Conservation (phyloP, 129 eudicot genomes). For the Saposhnikovia divaricata region DNA sequence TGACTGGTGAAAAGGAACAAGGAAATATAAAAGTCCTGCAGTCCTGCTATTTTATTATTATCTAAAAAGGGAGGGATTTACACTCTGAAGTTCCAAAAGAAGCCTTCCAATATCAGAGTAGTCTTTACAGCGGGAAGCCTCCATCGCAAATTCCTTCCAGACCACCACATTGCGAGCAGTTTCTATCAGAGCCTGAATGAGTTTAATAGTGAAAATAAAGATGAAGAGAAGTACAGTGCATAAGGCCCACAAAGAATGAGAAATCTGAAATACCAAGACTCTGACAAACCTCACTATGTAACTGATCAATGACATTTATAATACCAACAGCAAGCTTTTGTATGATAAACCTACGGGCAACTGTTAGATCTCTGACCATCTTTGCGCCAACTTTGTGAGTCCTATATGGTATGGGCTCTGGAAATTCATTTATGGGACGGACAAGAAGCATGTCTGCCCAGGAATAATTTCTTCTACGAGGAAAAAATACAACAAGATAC, state of each 20-base stretch:
- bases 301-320: conserved; percentile 73
- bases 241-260: background rate
- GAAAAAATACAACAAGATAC: conserved; percentile 87
- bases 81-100: conserved; percentile 80
- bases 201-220: conserved; percentile 9
- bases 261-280: background rate
- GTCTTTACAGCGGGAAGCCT: conserved; percentile 85
- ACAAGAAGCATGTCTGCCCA: conserved; percentile 93
- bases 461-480: conserved; percentile 69
- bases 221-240: background rate
- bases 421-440: conserved; percentile 76
- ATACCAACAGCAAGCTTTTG: conserved; percentile 81
- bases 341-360: conserved; percentile 74
- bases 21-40: background rate
- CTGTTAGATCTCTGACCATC: conserved; percentile 75
- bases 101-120: conserved; percentile 84
- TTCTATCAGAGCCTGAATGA: conserved; percentile 62
- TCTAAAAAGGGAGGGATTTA: conserved; percentile 20
- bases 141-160: conserved; percentile 93
- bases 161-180: conserved; percentile 61
- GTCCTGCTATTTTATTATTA: background rate
- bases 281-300: conserved; percentile 59
- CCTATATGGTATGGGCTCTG: conserved; percentile 80
- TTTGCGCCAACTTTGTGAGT: conserved; percentile 67
- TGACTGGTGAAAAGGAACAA: background rate